Evolutionary conservation across 1,284 basidiomycete species (phyloP), one percentile per base, ranked within the genome.

Genomic region (Moniliella sp.): DNA sequence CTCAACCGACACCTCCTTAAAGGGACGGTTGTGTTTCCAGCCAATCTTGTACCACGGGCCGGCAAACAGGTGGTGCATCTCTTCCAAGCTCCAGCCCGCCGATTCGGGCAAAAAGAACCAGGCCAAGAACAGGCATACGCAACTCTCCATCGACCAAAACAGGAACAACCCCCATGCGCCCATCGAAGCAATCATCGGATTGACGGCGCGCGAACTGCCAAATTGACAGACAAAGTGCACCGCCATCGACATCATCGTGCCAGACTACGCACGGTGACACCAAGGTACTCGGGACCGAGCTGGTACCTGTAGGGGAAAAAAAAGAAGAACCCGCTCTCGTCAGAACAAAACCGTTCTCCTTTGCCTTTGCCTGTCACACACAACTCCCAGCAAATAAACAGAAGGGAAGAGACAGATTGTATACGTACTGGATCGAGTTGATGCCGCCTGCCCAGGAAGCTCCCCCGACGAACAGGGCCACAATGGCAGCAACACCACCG

Each of bases 341-440:
- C n/a, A n/a, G n/a, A n/a, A n/a, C n/a, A 18, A 46, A 37, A 33
- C 37, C 38, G 25, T 40, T 44, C 35, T 40, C 42, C 35, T 46
- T 42, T 16, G 45, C 44, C 34, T 43, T 35, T 4, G 32, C 34
- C 5, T 46, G 36, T n/a, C n/a, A n/a, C n/a, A n/a, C n/a, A n/a
- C n/a, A n/a, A n/a, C n/a, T n/a, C n/a, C n/a, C n/a, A n/a, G n/a
- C n/a, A n/a, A n/a, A n/a, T n/a, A n/a, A n/a, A n/a, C n/a, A n/a
- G n/a, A n/a, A n/a, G n/a, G n/a, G n/a, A n/a, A n/a, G n/a, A n/a
- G n/a, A n/a, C n/a, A n/a, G n/a, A n/a, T n/a, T n/a, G n/a, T n/a
- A n/a, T n/a, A n/a, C n/a, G 35, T 48, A 48, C 32, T 48, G 46
- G 17, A 48, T 40, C 13, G 39, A 40, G 35, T 48, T 48, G 35